phyloP scores from a whole-genome alignment of 352 stramenopile genomes.

The Phytophthora citrophthora region DNA sequence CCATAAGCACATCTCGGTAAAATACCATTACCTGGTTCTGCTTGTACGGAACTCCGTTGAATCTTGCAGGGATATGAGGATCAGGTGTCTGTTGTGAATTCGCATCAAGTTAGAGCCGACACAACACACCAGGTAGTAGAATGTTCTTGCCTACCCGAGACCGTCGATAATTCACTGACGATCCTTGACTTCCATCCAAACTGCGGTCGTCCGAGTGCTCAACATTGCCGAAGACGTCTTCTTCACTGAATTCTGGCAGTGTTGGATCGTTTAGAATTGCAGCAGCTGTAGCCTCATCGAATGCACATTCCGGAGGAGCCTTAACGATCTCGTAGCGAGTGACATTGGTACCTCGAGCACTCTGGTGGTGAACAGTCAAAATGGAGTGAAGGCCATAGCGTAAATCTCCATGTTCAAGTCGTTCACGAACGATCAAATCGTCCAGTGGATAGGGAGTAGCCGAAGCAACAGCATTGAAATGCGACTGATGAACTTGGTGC shows the following conservation, averaged over 20 bases:
- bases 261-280: slow-evolving; percentile 10
- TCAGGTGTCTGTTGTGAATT: slow-evolving; percentile 42
- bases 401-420: slow-evolving; percentile 50
- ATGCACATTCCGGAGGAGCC: slow-evolving; percentile 25
- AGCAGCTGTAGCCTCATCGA: slow-evolving; percentile 16
- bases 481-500: neutral
- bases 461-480: slow-evolving; percentile 1
- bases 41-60: slow-evolving; percentile 69
- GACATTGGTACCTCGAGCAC: slow-evolving; percentile 17
- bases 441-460: slow-evolving; percentile 51
- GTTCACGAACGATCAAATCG: slow-evolving; percentile 56
- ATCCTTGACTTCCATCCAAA: slow-evolving; percentile 3
- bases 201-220: neutral
- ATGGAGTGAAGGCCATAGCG: slow-evolving; percentile 53
- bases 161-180: slow-evolving; percentile 30
- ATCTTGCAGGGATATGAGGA: slow-evolving; percentile 61
- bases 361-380: slow-evolving; percentile 59
- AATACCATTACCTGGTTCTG: slow-evolving; percentile 46
- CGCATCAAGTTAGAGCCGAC: neutral
- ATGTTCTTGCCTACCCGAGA: slow-evolving; percentile 9
- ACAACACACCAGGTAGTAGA: neutral
- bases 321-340: slow-evolving; percentile 31
- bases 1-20: too few species aligned
- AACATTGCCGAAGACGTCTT: neutral
- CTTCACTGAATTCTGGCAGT: neutral